These are phyloP conservation scores for Ganoderma multipileum DNA, from an alignment of 1,284 basidiomycete genomes.

Conservation along the genomic window DNA sequence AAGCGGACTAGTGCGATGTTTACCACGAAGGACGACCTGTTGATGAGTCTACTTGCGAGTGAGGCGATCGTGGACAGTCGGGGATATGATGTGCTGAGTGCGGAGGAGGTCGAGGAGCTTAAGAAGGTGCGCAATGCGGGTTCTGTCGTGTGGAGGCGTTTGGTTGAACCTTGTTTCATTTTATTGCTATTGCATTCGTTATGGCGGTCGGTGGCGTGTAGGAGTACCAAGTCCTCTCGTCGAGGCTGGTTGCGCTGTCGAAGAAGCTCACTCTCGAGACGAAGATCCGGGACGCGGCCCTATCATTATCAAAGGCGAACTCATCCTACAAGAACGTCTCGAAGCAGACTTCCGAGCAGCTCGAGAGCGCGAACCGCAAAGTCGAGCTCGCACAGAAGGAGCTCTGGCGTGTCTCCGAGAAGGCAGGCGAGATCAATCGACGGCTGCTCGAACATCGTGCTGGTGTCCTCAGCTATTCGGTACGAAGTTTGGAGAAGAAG, in stretches of 20 bases:
- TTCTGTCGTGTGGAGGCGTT: not conserved
- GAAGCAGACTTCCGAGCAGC: slow-evolving; percentile 74
- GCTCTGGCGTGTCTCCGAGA: slow-evolving; percentile 67
- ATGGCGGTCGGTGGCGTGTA: slow-evolving; percentile 38
- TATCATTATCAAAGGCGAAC: slow-evolving; percentile 73
- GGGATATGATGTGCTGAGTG: slow-evolving; percentile 73
- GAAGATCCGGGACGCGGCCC: slow-evolving; percentile 82
- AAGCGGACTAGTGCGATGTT: slow-evolving; percentile 51
- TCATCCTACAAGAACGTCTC: slow-evolving; percentile 62
- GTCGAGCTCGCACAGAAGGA: slow-evolving; percentile 75
- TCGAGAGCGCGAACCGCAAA: slow-evolving; percentile 70
- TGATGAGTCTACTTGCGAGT: slow-evolving; percentile 84
- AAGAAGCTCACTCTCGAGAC: slow-evolving; percentile 79
- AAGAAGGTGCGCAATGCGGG: slow-evolving; percentile 71
- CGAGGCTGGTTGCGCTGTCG: slow-evolving; percentile 64
- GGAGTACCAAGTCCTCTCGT: slow-evolving; percentile 74
- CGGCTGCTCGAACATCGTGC: slow-evolving; percentile 79
- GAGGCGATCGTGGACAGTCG: slow-evolving; percentile 88
- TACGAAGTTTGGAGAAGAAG: slow-evolving; percentile 73
- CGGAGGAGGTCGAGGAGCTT: slow-evolving; percentile 90
- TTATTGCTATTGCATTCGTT: not conserved
- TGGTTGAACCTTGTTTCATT: slow-evolving; percentile 4
- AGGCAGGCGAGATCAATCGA: slow-evolving; percentile 63
- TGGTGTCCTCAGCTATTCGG: slow-evolving; percentile 74
- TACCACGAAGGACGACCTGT: slow-evolving; percentile 76